A percentile compares a stretch with the other conserved stretches of the same genome.
These are phyloP conservation scores for Russula foetens DNA, from an alignment of 768 basidiomycete genomes.

Conservation along the genomic window DNA sequence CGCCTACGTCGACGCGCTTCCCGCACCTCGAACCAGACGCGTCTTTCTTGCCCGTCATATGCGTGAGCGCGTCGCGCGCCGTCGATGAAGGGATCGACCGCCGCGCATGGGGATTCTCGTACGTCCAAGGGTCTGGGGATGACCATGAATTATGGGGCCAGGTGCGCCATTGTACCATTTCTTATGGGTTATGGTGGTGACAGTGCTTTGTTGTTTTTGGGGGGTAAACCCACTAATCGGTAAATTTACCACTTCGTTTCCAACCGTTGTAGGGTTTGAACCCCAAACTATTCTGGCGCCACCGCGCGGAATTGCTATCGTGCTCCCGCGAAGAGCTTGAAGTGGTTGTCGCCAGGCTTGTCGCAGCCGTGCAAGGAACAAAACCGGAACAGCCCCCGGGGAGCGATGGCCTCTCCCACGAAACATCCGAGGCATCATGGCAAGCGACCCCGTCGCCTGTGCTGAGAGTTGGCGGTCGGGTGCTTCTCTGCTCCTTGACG, in stretches of 20 bases:
- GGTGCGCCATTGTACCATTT: conserved; percentile 32
- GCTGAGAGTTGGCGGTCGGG: conserved; percentile 30
- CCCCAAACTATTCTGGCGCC: conserved; percentile 61
- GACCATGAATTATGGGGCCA: conserved; percentile 89
- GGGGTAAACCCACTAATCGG: not conserved
- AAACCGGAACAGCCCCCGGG: not conserved
- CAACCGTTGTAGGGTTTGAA: conserved; percentile 60
- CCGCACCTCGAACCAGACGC: conserved; percentile 30
- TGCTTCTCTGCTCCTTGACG: conserved; percentile 33
- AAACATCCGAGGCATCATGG: conserved; percentile 18
- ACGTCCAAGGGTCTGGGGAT: conserved; percentile 92
- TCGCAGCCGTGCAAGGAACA: conserved; percentile 2
- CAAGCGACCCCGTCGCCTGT: conserved; percentile 27
- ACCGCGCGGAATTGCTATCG: conserved; percentile 41
- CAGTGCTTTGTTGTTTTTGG: not conserved
- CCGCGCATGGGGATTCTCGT: conserved; percentile 62
- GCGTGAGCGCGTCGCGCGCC: conserved; percentile 78
- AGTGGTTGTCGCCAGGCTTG: conserved; percentile 30
- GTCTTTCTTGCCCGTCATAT: conserved; percentile 65
- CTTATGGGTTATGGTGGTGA: not conserved
- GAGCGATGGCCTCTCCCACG: not conserved
- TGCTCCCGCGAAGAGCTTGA: conserved; percentile 43
- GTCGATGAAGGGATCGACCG: conserved; percentile 53
- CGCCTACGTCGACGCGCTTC: conserved; percentile 54
- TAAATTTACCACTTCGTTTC: not conserved